A percentile compares a stretch with the other conserved stretches of the same genome.
These are phyloP conservation scores for Stipa capillata DNA, from an alignment of 176 grass and related monocot genomes.

Conservation along the genomic window DNA sequence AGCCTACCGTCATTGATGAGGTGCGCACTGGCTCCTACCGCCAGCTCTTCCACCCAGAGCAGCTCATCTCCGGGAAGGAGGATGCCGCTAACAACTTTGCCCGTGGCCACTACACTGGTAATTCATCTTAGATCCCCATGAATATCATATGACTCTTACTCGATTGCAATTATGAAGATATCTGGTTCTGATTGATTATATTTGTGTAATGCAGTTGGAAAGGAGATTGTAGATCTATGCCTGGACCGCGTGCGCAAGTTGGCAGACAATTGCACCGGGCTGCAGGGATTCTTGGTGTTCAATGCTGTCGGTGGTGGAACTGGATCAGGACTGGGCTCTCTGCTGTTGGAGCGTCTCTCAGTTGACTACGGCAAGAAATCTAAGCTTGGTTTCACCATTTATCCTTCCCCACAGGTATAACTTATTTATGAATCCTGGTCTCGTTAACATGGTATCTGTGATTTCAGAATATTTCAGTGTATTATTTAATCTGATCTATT, in stretches of 20 bases:
- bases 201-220: constrained; percentile 58
- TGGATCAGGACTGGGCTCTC: constrained; percentile 87
- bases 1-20: constrained; percentile 92
- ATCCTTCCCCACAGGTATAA: constrained; percentile 85
- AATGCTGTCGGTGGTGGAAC: constrained; percentile 93
- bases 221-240: constrained; percentile 91
- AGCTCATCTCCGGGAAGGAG: constrained; percentile 92
- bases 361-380: constrained; percentile 99
- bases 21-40: constrained; percentile 74
- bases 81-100: constrained; percentile 97
- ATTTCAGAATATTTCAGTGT: neutral
- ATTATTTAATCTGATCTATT: neutral
- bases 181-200: constrained; percentile 7
- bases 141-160: neutral
- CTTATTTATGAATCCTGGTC: neutral
- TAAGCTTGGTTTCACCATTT: constrained; percentile 97
- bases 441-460: neutral
- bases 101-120: constrained; percentile 92
- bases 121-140: neutral
- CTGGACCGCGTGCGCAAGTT: constrained; percentile 89
- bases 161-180: neutral
- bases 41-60: constrained; percentile 91
- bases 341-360: constrained; percentile 85
- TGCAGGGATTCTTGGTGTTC: constrained; percentile 97
- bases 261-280: constrained; percentile 92